Percentiles rank a stretch among this genome's conserved stretches.
Conservation (phyloP, 257 asterid genomes). For the Thymus quinquecostatus region DNA sequence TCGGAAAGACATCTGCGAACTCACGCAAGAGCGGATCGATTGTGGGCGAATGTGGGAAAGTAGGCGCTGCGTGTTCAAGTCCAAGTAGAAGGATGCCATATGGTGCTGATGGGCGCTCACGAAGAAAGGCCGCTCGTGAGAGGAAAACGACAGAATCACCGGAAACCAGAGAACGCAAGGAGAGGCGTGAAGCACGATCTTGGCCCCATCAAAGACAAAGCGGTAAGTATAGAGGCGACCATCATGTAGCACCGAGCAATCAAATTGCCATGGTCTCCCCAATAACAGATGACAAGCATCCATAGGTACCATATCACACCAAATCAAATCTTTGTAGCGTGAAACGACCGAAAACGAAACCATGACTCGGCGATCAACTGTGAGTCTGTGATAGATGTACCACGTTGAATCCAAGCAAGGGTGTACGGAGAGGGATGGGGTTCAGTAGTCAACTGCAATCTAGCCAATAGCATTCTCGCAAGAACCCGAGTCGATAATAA, state of each 20-base stretch:
- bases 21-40: background rate
- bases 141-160: background rate
- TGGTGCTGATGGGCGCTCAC: background rate
- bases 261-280: background rate
- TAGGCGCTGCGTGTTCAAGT: background rate
- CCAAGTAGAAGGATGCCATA: too few species aligned
- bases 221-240: background rate
- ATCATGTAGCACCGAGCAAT: background rate
- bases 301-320: background rate
- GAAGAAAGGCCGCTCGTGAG: background rate
- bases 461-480: background rate
- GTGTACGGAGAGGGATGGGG: background rate
- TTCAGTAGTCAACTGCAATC: background rate
- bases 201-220: background rate
- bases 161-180: background rate
- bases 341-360: background rate
- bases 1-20: background rate
- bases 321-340: background rate
- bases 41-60: background rate
- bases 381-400: too few species aligned
- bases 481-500: background rate
- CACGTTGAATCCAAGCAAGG: background rate
- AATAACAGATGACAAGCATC: background rate
- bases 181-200: background rate
- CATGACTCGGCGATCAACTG: background rate